phyloP scores from a whole-genome alignment of 768 basidiomycete genomes.

The Rhodosporidiobolus odoratus region DNA sequence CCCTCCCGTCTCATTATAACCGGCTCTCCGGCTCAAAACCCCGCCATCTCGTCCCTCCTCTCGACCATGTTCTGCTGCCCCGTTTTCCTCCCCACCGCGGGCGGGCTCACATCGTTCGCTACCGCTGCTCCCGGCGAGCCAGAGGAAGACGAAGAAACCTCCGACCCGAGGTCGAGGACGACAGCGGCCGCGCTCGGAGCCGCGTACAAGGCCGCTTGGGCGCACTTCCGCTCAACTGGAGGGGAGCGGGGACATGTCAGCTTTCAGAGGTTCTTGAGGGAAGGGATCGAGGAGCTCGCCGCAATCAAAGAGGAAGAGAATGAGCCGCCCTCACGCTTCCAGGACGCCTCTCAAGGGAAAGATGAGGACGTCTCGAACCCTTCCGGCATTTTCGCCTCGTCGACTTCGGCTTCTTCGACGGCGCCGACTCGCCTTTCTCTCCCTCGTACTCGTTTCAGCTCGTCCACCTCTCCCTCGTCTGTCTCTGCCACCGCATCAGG shows the following conservation, averaged over 20 bases:
- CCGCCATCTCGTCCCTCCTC: constrained; percentile 15
- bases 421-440: background rate
- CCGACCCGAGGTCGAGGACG: background rate
- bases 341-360: background rate
- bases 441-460: background rate
- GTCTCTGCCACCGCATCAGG: constrained; percentile 1
- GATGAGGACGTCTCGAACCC: background rate
- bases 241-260: too few species aligned
- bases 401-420: background rate
- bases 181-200: constrained; percentile 13
- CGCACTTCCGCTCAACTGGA: background rate
- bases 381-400: background rate
- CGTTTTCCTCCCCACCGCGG: background rate
- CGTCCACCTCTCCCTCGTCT: background rate
- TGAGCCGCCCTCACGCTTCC: background rate
- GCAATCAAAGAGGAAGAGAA: background rate
- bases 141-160: background rate
- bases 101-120: background rate
- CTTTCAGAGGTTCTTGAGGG: background rate
- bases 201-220: constrained; percentile 34
- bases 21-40: constrained; percentile 16
- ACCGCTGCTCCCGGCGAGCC: background rate
- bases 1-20: constrained; percentile 25
- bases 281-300: background rate
- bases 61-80: constrained; percentile 16